phyloP scores from a whole-genome alignment of 805 yeast species.

The Ogataea dorogensis region DNA sequence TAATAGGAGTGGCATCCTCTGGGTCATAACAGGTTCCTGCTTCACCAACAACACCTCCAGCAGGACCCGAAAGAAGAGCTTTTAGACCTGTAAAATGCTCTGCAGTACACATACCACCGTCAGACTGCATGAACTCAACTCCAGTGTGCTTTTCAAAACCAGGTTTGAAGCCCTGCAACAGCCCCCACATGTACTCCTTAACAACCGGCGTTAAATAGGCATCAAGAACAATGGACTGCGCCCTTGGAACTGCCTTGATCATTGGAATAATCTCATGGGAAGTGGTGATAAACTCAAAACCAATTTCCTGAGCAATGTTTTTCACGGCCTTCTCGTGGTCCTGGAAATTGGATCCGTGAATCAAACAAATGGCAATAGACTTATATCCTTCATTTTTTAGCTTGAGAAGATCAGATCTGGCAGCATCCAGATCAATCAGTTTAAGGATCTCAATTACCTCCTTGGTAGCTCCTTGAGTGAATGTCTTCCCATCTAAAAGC shows the following conservation, averaged over 20 bases:
- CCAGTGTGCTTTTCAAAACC: slow-evolving; percentile 34
- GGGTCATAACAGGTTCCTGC: slow-evolving; percentile 51
- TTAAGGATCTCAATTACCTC: slow-evolving; percentile 39
- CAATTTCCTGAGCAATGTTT: slow-evolving; percentile 39
- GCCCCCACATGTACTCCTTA: slow-evolving; percentile 37
- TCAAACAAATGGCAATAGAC: slow-evolving; percentile 37
- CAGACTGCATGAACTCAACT: slow-evolving; percentile 57
- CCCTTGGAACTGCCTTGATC: slow-evolving; percentile 40
- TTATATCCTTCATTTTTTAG: slow-evolving; percentile 29
- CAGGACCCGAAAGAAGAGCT: slow-evolving; percentile 58
- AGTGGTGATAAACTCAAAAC: slow-evolving; percentile 45
- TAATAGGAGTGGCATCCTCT: slow-evolving; percentile 23
- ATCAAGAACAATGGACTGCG: slow-evolving; percentile 42
- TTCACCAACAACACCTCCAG: slow-evolving; percentile 61
- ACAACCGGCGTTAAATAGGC: slow-evolving; percentile 46
- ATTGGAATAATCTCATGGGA: slow-evolving; percentile 39
- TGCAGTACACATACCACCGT: slow-evolving; percentile 56
- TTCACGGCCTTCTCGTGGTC: slow-evolving; percentile 37
- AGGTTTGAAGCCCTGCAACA: slow-evolving; percentile 33
- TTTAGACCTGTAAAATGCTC: slow-evolving; percentile 51
- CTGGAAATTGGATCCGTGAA: slow-evolving; percentile 38
- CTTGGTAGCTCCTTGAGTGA: slow-evolving; percentile 38
- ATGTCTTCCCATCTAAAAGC: slow-evolving; percentile 24
- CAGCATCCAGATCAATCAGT: slow-evolving; percentile 31
- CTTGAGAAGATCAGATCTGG: slow-evolving; percentile 22